Percentiles rank a stretch among this genome's conserved stretches.
These are phyloP conservation scores for Kodamaea arcana DNA, from an alignment of 1,139 yeast species.

Conservation along the genomic window DNA sequence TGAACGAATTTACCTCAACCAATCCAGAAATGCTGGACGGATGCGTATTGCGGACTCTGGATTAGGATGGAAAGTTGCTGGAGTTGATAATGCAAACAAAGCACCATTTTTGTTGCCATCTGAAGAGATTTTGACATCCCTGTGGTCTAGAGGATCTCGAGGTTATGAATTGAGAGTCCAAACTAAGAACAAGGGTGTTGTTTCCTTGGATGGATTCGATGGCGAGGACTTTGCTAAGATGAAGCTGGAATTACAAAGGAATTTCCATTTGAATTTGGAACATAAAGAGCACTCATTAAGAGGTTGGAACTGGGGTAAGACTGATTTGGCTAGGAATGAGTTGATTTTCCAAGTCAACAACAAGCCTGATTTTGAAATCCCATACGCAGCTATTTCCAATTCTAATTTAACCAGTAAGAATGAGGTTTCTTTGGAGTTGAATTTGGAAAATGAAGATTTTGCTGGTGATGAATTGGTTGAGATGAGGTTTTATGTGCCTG, in stretches of 20 bases:
- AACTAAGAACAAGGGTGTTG: conserved; percentile 83
- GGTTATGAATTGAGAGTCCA: conserved; percentile 88
- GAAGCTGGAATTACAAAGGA: conserved; percentile 78
- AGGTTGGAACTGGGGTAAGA: conserved; percentile 99
- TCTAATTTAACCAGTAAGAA: conserved; percentile 90
- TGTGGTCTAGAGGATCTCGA: conserved; percentile 91
- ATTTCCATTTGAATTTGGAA: conserved; percentile 70
- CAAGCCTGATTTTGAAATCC: conserved; percentile 88
- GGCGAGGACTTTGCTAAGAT: conserved; percentile 73
- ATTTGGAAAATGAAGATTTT: conserved; percentile 54
- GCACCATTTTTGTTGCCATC: conserved; percentile 84
- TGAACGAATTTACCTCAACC: conserved; percentile 85
- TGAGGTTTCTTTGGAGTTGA: conserved; percentile 89
- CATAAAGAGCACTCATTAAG: conserved; percentile 85
- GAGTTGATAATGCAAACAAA: conserved; percentile 36
- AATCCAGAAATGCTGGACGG: conserved; percentile 77
- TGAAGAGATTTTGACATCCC: conserved; percentile 72
- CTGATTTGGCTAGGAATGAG: conserved; percentile 90
- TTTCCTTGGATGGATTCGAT: conserved; percentile 89
- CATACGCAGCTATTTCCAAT: conserved; percentile 74
- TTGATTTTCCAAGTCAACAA: conserved; percentile 81
- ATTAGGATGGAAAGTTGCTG: conserved; percentile 86
- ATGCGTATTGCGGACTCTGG: conserved; percentile 95
- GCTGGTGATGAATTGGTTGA: conserved; percentile 96
- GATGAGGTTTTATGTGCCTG: conserved; percentile 89